Percentiles rank a stretch among this genome's conserved stretches.
Evolutionary conservation across 164 flowering plant species (phyloP).

Genomic region (Vitis cinerea): DNA sequence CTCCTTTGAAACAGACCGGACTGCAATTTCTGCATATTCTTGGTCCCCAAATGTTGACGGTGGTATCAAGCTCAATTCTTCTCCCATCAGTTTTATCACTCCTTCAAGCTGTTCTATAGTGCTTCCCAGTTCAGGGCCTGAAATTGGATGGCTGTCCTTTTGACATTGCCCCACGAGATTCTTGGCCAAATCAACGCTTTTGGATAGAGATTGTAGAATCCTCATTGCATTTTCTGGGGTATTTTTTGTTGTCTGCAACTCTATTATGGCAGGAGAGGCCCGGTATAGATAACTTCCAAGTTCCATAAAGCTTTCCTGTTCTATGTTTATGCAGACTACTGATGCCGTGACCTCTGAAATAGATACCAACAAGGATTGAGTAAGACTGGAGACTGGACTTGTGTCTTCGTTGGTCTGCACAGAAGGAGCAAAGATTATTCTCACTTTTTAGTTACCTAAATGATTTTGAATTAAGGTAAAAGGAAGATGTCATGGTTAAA

Average conservation of each 20-base stretch:
- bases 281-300: constrained; percentile 63
- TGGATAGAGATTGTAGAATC: constrained; percentile 44
- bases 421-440: background rate
- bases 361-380: constrained; percentile 36
- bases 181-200: constrained; percentile 39
- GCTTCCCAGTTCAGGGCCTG: constrained; percentile 28
- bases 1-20: constrained; percentile 50
- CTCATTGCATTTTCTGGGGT: constrained; percentile 35
- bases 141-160: constrained; percentile 9
- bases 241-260: constrained; percentile 35
- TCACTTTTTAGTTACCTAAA: too few species aligned
- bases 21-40: constrained; percentile 50
- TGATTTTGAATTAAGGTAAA: too few species aligned
- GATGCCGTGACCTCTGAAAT: constrained; percentile 44
- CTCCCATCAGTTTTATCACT: constrained; percentile 47
- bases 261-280: constrained; percentile 48
- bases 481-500: too few species aligned
- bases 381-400: constrained; percentile 14
- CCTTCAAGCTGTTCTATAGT: constrained; percentile 36
- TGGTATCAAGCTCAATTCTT: constrained; percentile 48
- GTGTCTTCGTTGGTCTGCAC: constrained; percentile 24
- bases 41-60: constrained; percentile 36
- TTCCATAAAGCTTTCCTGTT: constrained; percentile 42
- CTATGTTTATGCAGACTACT: constrained; percentile 27
- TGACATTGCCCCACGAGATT: constrained; percentile 29